Base-by-base conservation (phyloP, 139 green algal genomes). In the Chlamydomonas sphaeroides region DNA sequence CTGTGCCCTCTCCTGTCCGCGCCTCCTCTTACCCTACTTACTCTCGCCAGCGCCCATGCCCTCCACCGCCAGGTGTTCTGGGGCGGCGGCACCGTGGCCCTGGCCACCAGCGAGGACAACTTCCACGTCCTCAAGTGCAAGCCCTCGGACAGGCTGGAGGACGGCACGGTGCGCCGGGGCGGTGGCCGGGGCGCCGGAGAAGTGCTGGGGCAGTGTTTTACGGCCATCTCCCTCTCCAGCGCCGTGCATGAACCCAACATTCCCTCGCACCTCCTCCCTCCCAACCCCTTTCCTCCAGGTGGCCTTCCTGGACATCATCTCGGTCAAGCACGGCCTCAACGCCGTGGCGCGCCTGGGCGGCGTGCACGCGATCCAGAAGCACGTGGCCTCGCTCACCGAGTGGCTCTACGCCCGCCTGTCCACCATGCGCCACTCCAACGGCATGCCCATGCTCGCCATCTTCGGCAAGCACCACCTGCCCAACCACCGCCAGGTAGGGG, bases 101-200 rank as follows among this genome's bases (percentile, higher is more conserved):
- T 97, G 62, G 90, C 91, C 32, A 95, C 91, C 45, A 82, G 88
- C 42, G 49, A 48, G 23, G 88, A 92, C 49, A 88, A 97, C 86
- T 97, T 95, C 86, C 91, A 94, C 71, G 84, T 92, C 59, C 86
- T 94, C 65, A 94, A 93, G 85, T 95, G 89, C 86, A 80, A 81
- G 23, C 90, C 89, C 35, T 71, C 78, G 5, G 88, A 94, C 69
- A 79, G 85, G 42, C 88, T 95, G 39, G 93, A 96, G 76, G 93
- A 96, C 65, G 93, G 93, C 73, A 96, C 92, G 10, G 87, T 95
- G 36, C 28, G 74, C 83, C 3, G 21, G 38, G 23, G 11, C 23
- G 66, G 17, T 26, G 66, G 66, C 33, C 35, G 35, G 33, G 30
- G 61, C 26, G 61, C 33, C n/a, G n/a, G n/a, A n/a, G n/a, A n/a